Base-by-base conservation (phyloP, 2,329 filamentous ascomycete species). In the Exophiala mesophila region DNA sequence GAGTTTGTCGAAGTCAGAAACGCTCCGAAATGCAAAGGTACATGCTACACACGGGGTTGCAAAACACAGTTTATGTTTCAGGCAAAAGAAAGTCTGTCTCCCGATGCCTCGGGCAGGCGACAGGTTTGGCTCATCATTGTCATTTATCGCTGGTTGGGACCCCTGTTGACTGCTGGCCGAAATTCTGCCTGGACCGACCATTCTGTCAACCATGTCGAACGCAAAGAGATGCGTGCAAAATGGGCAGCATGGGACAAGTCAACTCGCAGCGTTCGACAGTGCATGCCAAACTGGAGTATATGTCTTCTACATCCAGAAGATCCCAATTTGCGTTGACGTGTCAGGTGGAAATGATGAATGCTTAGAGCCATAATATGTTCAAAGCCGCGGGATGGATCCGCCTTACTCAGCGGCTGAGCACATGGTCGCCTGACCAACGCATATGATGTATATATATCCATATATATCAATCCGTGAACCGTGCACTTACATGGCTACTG, bases 41-140 rank as follows among this genome's bases (percentile, higher is more conserved):
- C 46, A 12, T 56, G 54, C 36, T 56, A 48, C 36, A 49, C 41
- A n/a, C 44, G 52, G 17, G 50, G 50, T 2, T 56, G 54, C 28
- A 52, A 48, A 37, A 56, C 52, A 20, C 46, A 53, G 32, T 56
- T 55, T 41, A 56, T 56, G 54, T 56, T 56, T 43, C 54, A 56
- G 31, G 32, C 52, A 7, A 44, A 52, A n/a, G 54, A 56, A 32
- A 50, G 45, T 30, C 37, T 55, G 9, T 41, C 50, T 4, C 52
- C 54, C 3, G 54, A 56, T 42, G 47, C 42, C 7, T 54, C 52
- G n/a, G 54, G 54, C 2, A 37, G 54, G 21, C 42, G 50, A 8
- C 54, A 56, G 36, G 49, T 56, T 5, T 56, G 54, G 54, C 39
- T 56, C 29, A 50, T 56, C 31, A 39, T 56, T 30, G 54, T 49